These are phyloP conservation scores for Barnettozyma californica DNA, from an alignment of 805 yeast species.

Conservation along the genomic window DNA sequence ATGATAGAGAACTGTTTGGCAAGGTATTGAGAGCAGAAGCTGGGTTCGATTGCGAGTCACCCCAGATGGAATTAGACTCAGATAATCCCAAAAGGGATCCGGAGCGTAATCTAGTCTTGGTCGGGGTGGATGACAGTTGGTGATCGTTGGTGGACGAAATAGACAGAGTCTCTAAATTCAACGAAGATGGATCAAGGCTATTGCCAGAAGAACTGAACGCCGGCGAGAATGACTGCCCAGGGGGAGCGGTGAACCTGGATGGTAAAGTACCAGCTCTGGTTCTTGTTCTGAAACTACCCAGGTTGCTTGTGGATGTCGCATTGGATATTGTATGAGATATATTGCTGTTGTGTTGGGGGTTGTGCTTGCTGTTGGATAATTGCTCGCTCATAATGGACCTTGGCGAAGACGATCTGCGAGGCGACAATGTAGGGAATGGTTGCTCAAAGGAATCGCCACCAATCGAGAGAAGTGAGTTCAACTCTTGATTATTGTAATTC, in stretches of 20 bases:
- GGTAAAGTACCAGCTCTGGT: constrained; percentile 81
- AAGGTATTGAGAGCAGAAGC: constrained; percentile 4
- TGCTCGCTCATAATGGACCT: constrained; percentile 21
- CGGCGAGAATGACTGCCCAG: constrained; percentile 14
- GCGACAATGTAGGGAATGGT: constrained; percentile 17
- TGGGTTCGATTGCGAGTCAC: constrained; percentile 27
- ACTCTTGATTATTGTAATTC: constrained; percentile 21
- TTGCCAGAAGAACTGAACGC: constrained; percentile 13
- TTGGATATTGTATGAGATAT: not conserved
- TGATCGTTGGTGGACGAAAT: constrained; percentile 16
- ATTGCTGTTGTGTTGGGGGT: not conserved
- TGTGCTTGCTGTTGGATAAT: constrained; percentile 6
- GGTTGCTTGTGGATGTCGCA: constrained; percentile 24
- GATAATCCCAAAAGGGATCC: constrained; percentile 42
- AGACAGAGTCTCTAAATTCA: constrained; percentile 20
- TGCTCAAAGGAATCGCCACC: constrained; percentile 18
- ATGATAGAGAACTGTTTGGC: constrained; percentile 8
- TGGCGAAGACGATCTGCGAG: constrained; percentile 25
- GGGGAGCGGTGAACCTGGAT: constrained; percentile 39
- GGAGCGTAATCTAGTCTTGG: constrained; percentile 42
- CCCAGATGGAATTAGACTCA: constrained; percentile 53
- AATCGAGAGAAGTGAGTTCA: constrained; percentile 17
- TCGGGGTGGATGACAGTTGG: constrained; percentile 4
- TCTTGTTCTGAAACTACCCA: constrained; percentile 44
- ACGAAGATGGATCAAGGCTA: constrained; percentile 17